Evolutionary conservation across 371 early-diverging fungal species (phyloP).

Genomic region (Mortierella sp.): DNA sequence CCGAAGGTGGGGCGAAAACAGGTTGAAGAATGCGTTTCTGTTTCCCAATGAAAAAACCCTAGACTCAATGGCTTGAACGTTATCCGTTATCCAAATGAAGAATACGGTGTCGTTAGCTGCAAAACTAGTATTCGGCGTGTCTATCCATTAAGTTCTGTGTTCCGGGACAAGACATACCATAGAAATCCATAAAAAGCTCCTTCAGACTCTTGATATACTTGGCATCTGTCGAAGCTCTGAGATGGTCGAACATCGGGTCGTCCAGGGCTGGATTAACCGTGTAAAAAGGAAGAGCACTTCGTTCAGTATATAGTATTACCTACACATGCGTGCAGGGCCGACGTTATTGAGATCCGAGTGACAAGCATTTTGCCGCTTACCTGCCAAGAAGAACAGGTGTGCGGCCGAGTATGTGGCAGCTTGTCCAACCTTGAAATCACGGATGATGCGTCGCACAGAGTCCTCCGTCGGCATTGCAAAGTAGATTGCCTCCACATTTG

Average conservation of each 20-base stretch:
- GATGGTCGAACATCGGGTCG: conserved; percentile 67
- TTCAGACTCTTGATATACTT: conserved; percentile 76
- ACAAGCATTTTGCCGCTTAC: too few species aligned
- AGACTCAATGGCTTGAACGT: conserved; percentile 45
- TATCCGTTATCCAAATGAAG: neutral
- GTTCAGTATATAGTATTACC: too few species aligned
- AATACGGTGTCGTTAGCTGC: too few species aligned
- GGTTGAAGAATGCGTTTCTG: conserved; percentile 49
- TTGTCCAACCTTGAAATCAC: conserved; percentile 45
- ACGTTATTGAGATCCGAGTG: too few species aligned
- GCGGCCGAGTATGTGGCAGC: conserved; percentile 47
- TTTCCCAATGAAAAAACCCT: conserved; percentile 43
- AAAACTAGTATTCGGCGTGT: too few species aligned
- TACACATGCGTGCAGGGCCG: too few species aligned
- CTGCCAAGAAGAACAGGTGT: conserved; percentile 50
- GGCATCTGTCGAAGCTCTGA: conserved; percentile 68
- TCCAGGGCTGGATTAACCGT: conserved; percentile 53
- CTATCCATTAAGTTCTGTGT: too few species aligned
- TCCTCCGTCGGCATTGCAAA: conserved; percentile 88
- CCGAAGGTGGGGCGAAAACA: conserved; percentile 36
- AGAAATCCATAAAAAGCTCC: conserved; percentile 85
- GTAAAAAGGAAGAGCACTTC: neutral
- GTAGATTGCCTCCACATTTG: conserved; percentile 91
- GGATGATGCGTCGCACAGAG: conserved; percentile 66
- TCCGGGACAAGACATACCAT: conserved; percentile 55